Base-by-base conservation (phyloP, 257 asterid species). In the Fraxinus cuspidata region DNA sequence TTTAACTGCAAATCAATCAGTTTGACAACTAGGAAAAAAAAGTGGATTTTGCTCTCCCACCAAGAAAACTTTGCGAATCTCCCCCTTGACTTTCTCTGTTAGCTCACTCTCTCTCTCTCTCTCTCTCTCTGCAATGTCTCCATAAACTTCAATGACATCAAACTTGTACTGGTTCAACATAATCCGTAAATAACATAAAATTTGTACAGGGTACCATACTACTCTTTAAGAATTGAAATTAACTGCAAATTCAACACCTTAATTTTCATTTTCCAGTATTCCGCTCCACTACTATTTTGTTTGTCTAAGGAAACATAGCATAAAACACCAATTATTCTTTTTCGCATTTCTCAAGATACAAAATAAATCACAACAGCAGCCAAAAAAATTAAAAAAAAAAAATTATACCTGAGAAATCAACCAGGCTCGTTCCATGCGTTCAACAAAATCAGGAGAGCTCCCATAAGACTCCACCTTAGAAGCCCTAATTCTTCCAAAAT, bases 351-450 rank as follows among this genome's bases (percentile, higher is more conserved):
- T 51, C 64, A 10, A 1, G 8, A 81, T 70, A 60, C 13, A 71
- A 74, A 27, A 16, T 16, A 34, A 10, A 8, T 7, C 42, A 37
- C 42, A 7, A 37, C 7, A 37, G 1, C 13, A 38, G 60, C 42
- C 71, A 19, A 47, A 51, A 68, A 29, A 11, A 40, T 6, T 16
- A 13, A 15, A 28, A 53, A 37, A 21, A 21, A 32, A 37, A 37
- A 37, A 7, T 58, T 1, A 44, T 71, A 93, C 97, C 97, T 92
- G 89, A 74, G 99, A 88, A 82, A 94, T 94, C 85, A 92, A 83
- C 98, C 98, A 94, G 28, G 96, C 91, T 4, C 90, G 97, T 72
- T 94, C 98, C 88, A 92, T 90, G 74, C 97, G 95, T 13, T 90
- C 72, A 72, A 72, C 80, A 75, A 91, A 89, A 79, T 85, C 84